Evolutionary conservation across 192 early-diverging fungal species (phyloP), one percentile per base, ranked within the genome.

Genomic region (Backusella sp.): DNA sequence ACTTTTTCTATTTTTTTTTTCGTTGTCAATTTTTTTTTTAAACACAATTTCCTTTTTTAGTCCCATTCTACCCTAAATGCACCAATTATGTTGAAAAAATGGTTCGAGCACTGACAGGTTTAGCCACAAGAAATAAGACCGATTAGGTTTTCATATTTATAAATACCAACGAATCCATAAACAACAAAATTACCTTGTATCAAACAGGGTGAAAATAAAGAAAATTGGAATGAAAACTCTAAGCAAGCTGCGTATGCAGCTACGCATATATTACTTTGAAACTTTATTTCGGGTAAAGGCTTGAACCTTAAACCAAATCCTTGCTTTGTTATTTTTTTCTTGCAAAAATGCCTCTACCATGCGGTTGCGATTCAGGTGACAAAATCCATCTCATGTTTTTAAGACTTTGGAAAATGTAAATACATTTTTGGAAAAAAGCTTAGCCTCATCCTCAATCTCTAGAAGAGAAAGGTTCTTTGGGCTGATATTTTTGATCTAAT

Each of bases 21-120:
- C 21, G 56, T 26, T 62, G 56, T 14, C 23, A 59, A 59, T 26
- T 28, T 62, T 62, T 28, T 44, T 28, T 44, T 44, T 28, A 62
- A 62, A 62, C 56, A 62, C 56, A 28, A 12, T 14, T 62, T 62
- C 26, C 56, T 28, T 62, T 49, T 49, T 6, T 4, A n/a, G 17
- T 19, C 19, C 15, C 6, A 49, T 49, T 49, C 28, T 62, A 62
- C 56, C 56, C 56, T 11, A 62, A 62, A 62, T 62, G 23, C 56
- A 62, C 56, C 56, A 62, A 62, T 62, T 62, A 28, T 62, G 56
- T 28, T 26, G 32, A 28, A 62, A 7, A 21, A 49, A 14, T 62
- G 23, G 56, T 62, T 62, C 26, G 56, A 62, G 56, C 56, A 62
- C 56, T 62, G 56, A 62, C 56, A 62, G 56, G 23, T 62, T 62